phyloP scores from a whole-genome alignment of 192 early-diverging fungal genomes.

The Umbelopsis vinacea region DNA sequence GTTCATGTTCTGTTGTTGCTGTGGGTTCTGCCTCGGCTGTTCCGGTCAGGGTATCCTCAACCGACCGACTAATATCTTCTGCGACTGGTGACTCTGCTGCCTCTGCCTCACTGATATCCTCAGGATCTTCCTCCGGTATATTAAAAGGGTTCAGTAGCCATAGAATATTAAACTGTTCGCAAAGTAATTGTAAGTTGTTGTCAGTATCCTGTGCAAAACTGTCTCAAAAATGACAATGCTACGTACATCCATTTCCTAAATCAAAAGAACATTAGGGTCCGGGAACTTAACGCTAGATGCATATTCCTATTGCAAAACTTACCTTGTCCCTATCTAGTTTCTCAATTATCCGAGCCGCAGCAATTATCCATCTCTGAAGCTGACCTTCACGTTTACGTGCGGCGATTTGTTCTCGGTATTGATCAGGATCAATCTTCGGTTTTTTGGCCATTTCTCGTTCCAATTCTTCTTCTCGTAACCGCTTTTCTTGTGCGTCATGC shows the following conservation, averaged over 20 bases:
- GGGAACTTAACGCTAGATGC: neutral
- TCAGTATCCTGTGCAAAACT: too few relatives aligned
- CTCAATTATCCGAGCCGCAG: slow-evolving; percentile 46
- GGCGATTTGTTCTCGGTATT: slow-evolving; percentile 41
- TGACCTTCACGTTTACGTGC: slow-evolving; percentile 39
- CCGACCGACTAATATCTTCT: neutral
- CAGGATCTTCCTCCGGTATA: neutral
- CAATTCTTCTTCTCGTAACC: slow-evolving; percentile 40
- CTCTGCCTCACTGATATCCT: neutral
- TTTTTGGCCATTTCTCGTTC: slow-evolving; percentile 30
- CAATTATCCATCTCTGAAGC: slow-evolving; percentile 37
- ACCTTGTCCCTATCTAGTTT: slow-evolving; percentile 44
- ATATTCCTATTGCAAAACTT: neutral
- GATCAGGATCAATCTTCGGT: slow-evolving; percentile 39
- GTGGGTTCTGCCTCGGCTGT: too few relatives aligned
- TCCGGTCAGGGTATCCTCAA: neutral
- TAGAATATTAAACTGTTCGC: neutral
- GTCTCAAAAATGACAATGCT: neutral
- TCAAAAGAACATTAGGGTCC: neutral
- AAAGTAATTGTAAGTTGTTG: too few relatives aligned
- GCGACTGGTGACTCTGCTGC: neutral
- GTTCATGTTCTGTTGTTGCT: too few relatives aligned
- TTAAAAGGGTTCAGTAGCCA: slow-evolving; percentile 8
- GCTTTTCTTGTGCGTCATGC: slow-evolving; percentile 44
- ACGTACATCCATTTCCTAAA: slow-evolving; percentile 1